Conservation (phyloP, 1,139 yeast genomes). For the Suhomyces anneliseae region DNA sequence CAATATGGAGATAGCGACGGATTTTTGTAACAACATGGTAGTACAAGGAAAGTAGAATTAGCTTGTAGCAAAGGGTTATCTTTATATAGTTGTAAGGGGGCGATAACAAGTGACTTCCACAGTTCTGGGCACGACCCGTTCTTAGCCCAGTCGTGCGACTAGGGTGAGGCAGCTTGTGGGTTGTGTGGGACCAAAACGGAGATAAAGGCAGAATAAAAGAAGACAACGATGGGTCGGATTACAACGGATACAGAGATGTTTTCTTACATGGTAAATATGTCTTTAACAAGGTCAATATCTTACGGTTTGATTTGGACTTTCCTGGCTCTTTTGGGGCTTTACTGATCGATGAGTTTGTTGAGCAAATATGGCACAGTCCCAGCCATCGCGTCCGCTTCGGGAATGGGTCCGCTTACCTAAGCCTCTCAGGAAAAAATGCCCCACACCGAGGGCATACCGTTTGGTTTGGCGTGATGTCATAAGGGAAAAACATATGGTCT, state of each 20-base stretch:
- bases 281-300: too few species aligned
- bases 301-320: too few species aligned
- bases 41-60: background rate
- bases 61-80: background rate
- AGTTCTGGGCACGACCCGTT: slow-evolving; percentile 8
- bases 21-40: slow-evolving; percentile 46
- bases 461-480: background rate
- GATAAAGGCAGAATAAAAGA: background rate
- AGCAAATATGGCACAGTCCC: background rate
- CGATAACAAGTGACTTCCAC: slow-evolving; percentile 10
- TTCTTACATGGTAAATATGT: too few species aligned
- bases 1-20: slow-evolving; percentile 53
- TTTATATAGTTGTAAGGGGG: slow-evolving; percentile 7
- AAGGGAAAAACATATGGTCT: background rate
- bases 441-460: background rate
- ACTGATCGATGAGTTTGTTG: too few species aligned
- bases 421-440: background rate
- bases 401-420: background rate
- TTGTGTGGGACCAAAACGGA: too few species aligned
- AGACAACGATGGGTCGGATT: background rate
- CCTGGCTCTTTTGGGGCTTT: too few species aligned
- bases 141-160: background rate
- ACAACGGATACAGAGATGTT: background rate
- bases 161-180: background rate
- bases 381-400: background rate